Conservation (phyloP, 2,329 filamentous ascomycete genomes). For the Scedosporium boydii region DNA sequence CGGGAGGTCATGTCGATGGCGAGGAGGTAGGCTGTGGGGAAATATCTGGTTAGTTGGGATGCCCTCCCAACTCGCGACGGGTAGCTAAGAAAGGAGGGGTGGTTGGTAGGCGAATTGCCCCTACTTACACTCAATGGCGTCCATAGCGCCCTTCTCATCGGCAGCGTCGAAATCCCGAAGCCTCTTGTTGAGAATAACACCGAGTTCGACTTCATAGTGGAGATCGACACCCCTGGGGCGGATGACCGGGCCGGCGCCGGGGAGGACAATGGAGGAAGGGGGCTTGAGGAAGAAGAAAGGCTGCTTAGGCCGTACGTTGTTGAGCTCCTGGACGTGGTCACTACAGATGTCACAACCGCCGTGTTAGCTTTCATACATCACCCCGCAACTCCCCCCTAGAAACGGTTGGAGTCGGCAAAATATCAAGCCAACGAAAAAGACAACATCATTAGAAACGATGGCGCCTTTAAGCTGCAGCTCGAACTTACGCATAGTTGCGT, state of each 20-base stretch:
- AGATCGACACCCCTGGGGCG: constrained; percentile 74
- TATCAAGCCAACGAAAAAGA: neutral
- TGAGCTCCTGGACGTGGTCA: constrained; percentile 89
- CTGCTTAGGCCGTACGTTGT: constrained; percentile 78
- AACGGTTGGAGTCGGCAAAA: neutral
- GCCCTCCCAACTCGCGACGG: no score
- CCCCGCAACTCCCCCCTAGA: constrained; percentile 14
- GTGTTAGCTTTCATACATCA: neutral
- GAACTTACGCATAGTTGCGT: constrained; percentile 82
- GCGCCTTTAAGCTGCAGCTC: no score
- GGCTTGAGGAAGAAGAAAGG: constrained; percentile 99
- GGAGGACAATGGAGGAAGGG: constrained; percentile 72
- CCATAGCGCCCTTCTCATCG: constrained; percentile 68
- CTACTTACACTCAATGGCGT: constrained; percentile 65
- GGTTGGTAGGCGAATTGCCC: neutral
- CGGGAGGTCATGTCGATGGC: constrained; percentile 96
- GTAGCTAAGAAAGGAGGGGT: neutral
- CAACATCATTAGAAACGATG: constrained; percentile 12
- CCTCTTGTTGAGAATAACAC: constrained; percentile 74
- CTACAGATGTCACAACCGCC: constrained; percentile 30
- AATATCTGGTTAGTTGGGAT: neutral
- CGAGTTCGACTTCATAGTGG: constrained; percentile 94
- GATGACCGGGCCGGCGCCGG: constrained; percentile 68
- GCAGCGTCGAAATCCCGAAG: constrained; percentile 65
- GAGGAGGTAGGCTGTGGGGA: constrained; percentile 64